Conservation (phyloP, 768 basidiomycete genomes). For the Serendipita sp. region DNA sequence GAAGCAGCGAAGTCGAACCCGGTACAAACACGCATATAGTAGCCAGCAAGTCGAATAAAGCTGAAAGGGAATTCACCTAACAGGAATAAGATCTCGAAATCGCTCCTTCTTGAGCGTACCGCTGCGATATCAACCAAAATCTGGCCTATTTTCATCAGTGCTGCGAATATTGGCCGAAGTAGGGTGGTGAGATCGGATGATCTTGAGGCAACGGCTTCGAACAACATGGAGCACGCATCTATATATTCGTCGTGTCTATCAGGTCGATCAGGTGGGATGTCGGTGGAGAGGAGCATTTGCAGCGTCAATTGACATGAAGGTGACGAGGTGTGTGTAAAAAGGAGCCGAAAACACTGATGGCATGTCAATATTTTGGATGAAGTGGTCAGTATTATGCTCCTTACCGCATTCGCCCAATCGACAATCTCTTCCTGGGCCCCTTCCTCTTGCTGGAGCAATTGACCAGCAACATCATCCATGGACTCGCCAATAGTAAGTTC, state of each 20-base stretch:
- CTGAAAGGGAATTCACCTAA: conserved; percentile 33
- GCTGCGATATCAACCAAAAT: conserved; percentile 12
- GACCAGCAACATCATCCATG: neutral
- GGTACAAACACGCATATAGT: conserved; percentile 35
- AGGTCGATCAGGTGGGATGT: neutral
- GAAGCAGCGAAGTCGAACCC: conserved; percentile 23
- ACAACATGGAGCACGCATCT: conserved; percentile 27
- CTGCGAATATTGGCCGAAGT: conserved; percentile 11
- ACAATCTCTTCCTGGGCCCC: conserved; percentile 11
- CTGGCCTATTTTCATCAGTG: conserved; percentile 15
- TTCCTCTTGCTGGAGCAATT: neutral
- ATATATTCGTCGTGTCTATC: conserved; percentile 24
- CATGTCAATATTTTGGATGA: neutral
- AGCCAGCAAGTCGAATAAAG: conserved; percentile 38
- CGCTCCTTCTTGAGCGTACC: conserved; percentile 12
- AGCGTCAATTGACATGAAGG: conserved; percentile 8
- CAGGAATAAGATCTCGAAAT: conserved; percentile 29
- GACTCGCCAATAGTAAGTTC: conserved; percentile 12
- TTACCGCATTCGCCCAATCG: conserved; percentile 44
- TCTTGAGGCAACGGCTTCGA: conserved; percentile 31
- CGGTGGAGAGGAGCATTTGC: conserved; percentile 9
- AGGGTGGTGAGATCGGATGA: conserved; percentile 11
- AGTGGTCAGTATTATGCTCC: conserved; percentile 10
- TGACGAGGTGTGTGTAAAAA: conserved; percentile 37
- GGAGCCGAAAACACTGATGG: conserved; percentile 38